Conservation (phyloP, 2,329 filamentous ascomycete genomes). For the Fusarium bulbicola region DNA sequence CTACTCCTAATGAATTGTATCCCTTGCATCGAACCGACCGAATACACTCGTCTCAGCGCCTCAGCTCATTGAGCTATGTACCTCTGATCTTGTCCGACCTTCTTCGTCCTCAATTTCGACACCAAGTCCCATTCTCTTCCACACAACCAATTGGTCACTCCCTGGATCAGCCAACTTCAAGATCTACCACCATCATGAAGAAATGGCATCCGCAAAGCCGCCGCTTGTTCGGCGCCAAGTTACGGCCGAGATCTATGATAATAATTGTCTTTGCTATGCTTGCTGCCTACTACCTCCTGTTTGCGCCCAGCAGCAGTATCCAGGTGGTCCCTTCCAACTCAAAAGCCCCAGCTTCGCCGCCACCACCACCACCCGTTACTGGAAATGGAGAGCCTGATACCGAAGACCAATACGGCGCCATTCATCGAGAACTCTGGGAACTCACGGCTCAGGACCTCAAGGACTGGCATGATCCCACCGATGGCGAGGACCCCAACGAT, state of each 20-base stretch:
- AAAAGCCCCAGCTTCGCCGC: slow-evolving; percentile 1
- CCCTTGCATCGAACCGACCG: slow-evolving; percentile 17
- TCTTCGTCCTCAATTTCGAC: slow-evolving; percentile 11
- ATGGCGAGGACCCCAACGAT: slow-evolving; percentile 48
- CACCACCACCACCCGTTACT: neutral
- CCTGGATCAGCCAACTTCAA: neutral
- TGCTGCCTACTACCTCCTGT: slow-evolving; percentile 56
- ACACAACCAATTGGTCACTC: slow-evolving; percentile 6
- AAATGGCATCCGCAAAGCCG: slow-evolving; percentile 46
- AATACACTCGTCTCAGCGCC: slow-evolving; percentile 2
- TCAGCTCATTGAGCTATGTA: slow-evolving; percentile 26
- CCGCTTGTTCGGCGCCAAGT: slow-evolving; percentile 46
- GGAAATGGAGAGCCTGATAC: slow-evolving; percentile 5
- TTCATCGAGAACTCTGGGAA: slow-evolving; percentile 45
- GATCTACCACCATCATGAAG: slow-evolving; percentile 40
- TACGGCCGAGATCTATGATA: slow-evolving; percentile 54
- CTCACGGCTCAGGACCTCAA: slow-evolving; percentile 48
- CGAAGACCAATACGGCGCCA: slow-evolving; percentile 17
- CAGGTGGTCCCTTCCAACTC: slow-evolving; percentile 46
- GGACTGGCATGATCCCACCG: slow-evolving; percentile 49
- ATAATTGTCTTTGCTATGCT: slow-evolving; percentile 52
- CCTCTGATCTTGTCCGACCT: slow-evolving; percentile 23
- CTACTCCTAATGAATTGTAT: slow-evolving; percentile 15
- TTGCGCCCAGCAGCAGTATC: slow-evolving; percentile 47
- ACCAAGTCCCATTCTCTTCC: neutral